A percentile compares a stretch with the other conserved stretches of the same genome.
Evolutionary conservation across 805 yeast genomes (phyloP).

Genomic region (Lachancea fermentati): DNA sequence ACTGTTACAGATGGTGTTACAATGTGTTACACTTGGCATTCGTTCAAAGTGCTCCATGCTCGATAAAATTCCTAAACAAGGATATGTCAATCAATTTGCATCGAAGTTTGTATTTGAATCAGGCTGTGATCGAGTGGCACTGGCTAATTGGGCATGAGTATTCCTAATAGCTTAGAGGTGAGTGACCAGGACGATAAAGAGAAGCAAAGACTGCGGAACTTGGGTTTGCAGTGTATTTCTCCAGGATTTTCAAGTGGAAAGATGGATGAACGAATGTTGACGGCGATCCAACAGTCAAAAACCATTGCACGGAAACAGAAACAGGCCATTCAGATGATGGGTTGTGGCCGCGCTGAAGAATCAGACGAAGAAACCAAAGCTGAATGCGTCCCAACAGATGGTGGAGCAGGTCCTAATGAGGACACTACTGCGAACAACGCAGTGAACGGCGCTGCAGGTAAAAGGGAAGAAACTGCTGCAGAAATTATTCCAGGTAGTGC

Average conservation of each 20-base stretch:
- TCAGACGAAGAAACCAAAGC: background rate
- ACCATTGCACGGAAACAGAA: slow-evolving; percentile 24
- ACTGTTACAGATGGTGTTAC: background rate
- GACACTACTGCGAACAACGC: background rate
- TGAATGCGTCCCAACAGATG: too few relatives aligned
- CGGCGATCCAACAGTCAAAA: slow-evolving; percentile 22
- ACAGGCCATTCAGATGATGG: slow-evolving; percentile 12
- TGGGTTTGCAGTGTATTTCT: slow-evolving; percentile 25
- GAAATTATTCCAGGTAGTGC: slow-evolving; percentile 5
- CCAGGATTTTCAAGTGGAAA: slow-evolving; percentile 24
- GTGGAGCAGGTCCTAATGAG: too few relatives aligned
- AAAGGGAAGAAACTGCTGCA: slow-evolving; percentile 2
- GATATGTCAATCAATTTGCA: background rate
- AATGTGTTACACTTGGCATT: background rate
- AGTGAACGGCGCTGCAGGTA: background rate
- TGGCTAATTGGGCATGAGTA: background rate
- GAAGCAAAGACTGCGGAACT: slow-evolving; percentile 9
- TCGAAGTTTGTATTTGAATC: background rate
- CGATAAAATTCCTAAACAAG: background rate
- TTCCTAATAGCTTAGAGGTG: background rate
- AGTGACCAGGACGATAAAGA: slow-evolving; percentile 5
- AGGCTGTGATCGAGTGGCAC: background rate
- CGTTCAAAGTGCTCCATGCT: background rate
- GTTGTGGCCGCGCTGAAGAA: slow-evolving; percentile 1
- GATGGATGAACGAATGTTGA: slow-evolving; percentile 22